A percentile compares a stretch with the other conserved stretches of the same genome.
Evolutionary conservation across 352 stramenopile genomes (phyloP).

Genomic region (Globisporangium ultimum): DNA sequence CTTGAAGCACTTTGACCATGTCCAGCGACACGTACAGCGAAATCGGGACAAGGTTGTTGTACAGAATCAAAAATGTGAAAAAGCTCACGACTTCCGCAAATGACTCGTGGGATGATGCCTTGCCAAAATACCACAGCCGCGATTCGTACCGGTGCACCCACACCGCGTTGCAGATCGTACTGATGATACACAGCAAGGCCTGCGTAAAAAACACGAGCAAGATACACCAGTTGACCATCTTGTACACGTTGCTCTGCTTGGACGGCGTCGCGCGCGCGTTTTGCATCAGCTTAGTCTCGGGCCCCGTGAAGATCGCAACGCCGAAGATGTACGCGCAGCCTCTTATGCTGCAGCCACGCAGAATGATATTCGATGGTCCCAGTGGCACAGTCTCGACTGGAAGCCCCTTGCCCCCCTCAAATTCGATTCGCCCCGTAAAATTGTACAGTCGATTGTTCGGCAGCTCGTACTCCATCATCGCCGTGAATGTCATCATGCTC

Average conservation of each 20-base stretch:
- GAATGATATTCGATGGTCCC: constrained; percentile 72
- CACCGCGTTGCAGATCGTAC: constrained; percentile 50
- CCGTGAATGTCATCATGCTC: constrained; percentile 37
- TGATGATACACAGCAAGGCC: constrained; percentile 56
- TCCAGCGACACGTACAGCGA: constrained; percentile 97
- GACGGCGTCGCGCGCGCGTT: constrained; percentile 61
- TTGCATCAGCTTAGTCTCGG: constrained; percentile 87
- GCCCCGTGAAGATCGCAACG: constrained; percentile 88
- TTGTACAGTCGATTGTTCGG: constrained; percentile 80
- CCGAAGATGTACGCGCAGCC: constrained; percentile 57
- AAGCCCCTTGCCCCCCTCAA: constrained; percentile 7
- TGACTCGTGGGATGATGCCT: constrained; percentile 8
- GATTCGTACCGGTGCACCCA: constrained; percentile 39
- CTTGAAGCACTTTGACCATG: constrained; percentile 88
- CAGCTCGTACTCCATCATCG: constrained; percentile 61
- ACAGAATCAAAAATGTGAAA: constrained; percentile 95
- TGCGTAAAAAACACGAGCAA: constrained; percentile 67
- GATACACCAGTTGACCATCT: constrained; percentile 68
- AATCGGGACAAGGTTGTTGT: constrained; percentile 97
- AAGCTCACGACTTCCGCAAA: constrained; percentile 71
- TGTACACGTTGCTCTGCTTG: constrained; percentile 74
- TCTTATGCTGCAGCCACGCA: constrained; percentile 74
- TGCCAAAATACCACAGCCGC: constrained; percentile 50
- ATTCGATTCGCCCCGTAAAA: constrained; percentile 53
- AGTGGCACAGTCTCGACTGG: constrained; percentile 35